A percentile compares a stretch with the other conserved stretches of the same genome.
These are phyloP conservation scores for Phialocephala subalpina DNA, from an alignment of 2,329 filamentous ascomycete genomes.

Conservation along the genomic window DNA sequence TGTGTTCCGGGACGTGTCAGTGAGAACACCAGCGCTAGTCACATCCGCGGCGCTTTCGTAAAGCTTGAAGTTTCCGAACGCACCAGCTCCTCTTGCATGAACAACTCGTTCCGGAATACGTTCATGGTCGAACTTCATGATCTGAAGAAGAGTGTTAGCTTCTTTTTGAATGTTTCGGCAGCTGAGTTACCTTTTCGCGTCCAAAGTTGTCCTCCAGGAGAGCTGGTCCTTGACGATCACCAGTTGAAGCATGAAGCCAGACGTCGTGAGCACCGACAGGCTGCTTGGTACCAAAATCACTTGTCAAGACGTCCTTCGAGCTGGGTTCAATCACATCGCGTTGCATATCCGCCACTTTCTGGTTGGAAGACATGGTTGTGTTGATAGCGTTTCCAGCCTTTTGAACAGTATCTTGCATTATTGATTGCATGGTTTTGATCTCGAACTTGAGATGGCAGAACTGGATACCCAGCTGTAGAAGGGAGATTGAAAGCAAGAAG, in stretches of 20 bases:
- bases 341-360: conserved; percentile 40
- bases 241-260: conserved; percentile 73
- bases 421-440: conserved; percentile 41
- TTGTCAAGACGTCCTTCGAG: conserved; percentile 69
- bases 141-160: conserved; percentile 51
- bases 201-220: conserved; percentile 77
- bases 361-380: conserved; percentile 35
- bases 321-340: conserved; percentile 63
- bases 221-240: conserved; percentile 70
- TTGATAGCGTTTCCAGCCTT: conserved; percentile 34
- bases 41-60: conserved; percentile 69
- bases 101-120: conserved; percentile 73
- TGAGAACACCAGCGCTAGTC: conserved; percentile 69
- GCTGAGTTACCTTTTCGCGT: conserved; percentile 71
- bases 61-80: conserved; percentile 73
- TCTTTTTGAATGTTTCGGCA: background rate
- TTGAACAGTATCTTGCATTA: conserved; percentile 19
- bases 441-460: background rate
- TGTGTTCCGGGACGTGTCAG: conserved; percentile 72
- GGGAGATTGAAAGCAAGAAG: background rate
- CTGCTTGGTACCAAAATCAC: conserved; percentile 80
- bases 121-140: conserved; percentile 80
- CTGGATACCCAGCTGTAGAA: background rate
- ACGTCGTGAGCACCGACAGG: conserved; percentile 70
- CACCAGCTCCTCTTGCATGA: conserved; percentile 69